These are phyloP conservation scores for Amauroascus niger DNA, from an alignment of 2,329 filamentous ascomycete genomes.

Conservation along the genomic window DNA sequence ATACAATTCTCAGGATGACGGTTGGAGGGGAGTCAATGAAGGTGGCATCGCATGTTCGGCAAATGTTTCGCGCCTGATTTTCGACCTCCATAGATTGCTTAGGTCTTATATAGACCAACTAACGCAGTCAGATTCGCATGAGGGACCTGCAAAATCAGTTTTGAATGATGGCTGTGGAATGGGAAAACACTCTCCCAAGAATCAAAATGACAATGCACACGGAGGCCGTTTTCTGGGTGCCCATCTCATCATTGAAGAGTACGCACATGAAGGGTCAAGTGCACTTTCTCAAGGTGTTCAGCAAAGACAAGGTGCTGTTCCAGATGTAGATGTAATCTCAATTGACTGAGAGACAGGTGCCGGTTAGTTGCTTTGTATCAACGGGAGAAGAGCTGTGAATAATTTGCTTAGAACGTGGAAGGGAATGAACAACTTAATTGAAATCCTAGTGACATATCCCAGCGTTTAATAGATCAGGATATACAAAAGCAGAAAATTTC, in stretches of 20 bases:
- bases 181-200: neutral
- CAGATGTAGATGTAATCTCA: neutral
- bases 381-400: too few species aligned
- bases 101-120: constrained; percentile 6
- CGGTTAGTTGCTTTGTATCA: neutral
- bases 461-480: too few species aligned
- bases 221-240: neutral
- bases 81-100: constrained; percentile 15
- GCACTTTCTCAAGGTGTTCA: neutral
- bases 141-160: neutral
- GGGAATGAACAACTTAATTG: too few species aligned
- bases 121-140: neutral
- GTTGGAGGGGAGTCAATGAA: constrained; percentile 34
- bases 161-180: neutral
- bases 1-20: constrained; percentile 30
- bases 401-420: too few species aligned
- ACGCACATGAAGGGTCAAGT: neutral
- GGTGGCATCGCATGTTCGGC: constrained; percentile 29
- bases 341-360: neutral
- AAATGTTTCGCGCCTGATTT: constrained; percentile 28
- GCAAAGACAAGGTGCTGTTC: neutral
- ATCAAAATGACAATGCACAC: neutral
- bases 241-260: neutral
- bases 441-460: too few species aligned
- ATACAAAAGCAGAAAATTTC: too few species aligned